Conservation (phyloP, 192 early-diverging fungal species). For the Mortierella claussenii region DNA sequence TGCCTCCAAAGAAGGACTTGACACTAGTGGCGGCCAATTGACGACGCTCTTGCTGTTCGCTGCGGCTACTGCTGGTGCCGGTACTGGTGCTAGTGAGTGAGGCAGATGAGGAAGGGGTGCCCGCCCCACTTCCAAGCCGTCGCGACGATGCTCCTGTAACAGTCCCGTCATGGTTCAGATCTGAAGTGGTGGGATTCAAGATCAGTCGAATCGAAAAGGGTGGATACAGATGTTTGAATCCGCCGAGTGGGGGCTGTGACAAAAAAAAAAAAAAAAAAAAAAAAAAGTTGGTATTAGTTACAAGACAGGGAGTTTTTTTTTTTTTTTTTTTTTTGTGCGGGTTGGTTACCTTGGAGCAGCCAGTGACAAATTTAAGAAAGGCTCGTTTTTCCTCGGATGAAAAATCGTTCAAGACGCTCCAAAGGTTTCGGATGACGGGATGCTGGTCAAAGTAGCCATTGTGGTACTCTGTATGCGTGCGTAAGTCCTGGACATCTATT, state of each 20-base stretch:
- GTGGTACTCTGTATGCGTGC: conserved; percentile 69
- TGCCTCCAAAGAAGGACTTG: conserved; percentile 70
- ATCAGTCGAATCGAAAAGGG: conserved; percentile 69
- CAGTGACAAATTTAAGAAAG: conserved; percentile 83
- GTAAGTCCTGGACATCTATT: conserved; percentile 71
- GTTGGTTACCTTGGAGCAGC: conserved; percentile 70
- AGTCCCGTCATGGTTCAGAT: conserved; percentile 10
- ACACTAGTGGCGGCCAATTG: conserved; percentile 42
- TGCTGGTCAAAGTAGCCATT: conserved; percentile 79
- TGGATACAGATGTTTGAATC: conserved; percentile 67
- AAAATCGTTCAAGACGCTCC: conserved; percentile 73
- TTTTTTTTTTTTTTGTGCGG: background rate
- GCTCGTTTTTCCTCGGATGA: conserved; percentile 66
- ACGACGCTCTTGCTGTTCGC: conserved; percentile 23
- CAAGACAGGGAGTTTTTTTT: background rate
- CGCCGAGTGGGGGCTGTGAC: conserved; percentile 68
- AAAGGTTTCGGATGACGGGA: conserved; percentile 74
- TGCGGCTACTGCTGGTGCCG: background rate
- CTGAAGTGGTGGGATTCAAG: conserved; percentile 17
- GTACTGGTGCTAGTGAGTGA: conserved; percentile 5
- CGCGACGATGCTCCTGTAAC: background rate
- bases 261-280: background rate
- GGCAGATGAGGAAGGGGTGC: background rate
- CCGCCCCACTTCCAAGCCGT: conserved; percentile 32
- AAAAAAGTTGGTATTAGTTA: no score